phyloP scores from a whole-genome alignment of 1,284 basidiomycete species.

The Malassezia vespertilionis region DNA sequence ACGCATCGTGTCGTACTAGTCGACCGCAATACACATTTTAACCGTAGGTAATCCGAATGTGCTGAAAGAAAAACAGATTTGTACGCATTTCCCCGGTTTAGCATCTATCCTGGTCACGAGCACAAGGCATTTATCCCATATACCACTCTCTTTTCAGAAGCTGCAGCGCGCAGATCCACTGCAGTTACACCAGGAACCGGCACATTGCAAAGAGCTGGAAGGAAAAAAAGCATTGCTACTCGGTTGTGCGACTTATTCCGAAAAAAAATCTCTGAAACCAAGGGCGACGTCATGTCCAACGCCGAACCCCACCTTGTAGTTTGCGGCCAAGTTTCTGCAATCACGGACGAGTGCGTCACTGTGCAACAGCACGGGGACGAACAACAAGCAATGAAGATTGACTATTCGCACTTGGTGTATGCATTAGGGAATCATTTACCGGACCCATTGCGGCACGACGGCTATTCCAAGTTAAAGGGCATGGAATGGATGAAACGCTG shows the following conservation, averaged over 20 bases:
- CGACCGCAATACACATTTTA: slow-evolving; percentile 52
- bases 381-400: slow-evolving; percentile 40
- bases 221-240: not conserved
- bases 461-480: slow-evolving; percentile 35
- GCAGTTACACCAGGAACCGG: not conserved
- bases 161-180: slow-evolving; percentile 48
- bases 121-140: slow-evolving; percentile 55
- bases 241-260: no score
- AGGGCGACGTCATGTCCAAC: no score
- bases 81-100: slow-evolving; percentile 54
- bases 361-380: slow-evolving; percentile 27
- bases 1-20: slow-evolving; percentile 50
- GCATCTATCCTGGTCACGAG: slow-evolving; percentile 49
- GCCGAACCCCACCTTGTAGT: slow-evolving; percentile 39
- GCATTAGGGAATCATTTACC: slow-evolving; percentile 44
- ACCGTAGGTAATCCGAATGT: no score
- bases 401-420: slow-evolving; percentile 44
- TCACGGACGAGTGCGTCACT: slow-evolving; percentile 35
- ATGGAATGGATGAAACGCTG: slow-evolving; percentile 34
- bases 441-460: slow-evolving; percentile 41
- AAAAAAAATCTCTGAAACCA: no score
- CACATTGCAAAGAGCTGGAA: not conserved
- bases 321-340: slow-evolving; percentile 34
- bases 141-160: slow-evolving; percentile 65
- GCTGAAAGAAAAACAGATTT: no score